Evolutionary conservation across 495 filamentous ascomycete species (phyloP), one percentile per base, ranked within the genome.

Genomic region (Aspergillus sclerotiicarbonarius): DNA sequence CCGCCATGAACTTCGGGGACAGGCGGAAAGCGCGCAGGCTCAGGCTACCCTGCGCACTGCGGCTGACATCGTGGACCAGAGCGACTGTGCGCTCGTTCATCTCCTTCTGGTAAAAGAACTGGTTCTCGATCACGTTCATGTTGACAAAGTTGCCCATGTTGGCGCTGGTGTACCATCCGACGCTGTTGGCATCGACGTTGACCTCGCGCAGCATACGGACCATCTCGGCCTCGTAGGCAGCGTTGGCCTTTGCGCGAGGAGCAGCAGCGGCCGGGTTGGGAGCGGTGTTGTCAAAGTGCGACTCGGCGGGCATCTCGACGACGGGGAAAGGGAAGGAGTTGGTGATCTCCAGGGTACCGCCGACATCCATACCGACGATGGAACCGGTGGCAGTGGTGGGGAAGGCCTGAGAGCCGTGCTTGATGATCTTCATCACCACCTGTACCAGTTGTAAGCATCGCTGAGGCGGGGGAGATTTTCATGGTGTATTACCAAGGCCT

Each of bases 121-220:
- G 94, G 75, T 98, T 98, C 81, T 98, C 94, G 78, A 98, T 90
- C 68, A 96, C 91, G 79, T 89, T 91, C 64, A 87, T 73, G 78
- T 90, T 96, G 77, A 98, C 83, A 58, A 98, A 98, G 81, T 97
- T 97, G 69, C 94, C 95, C 86, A 98, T 94, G 76, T 91, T 96
- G 57, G 93, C 91, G 75, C 92, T 97, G 54, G 91, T 96, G 76
- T 98, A 98, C 93, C 93, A 98, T 57, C 94, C 94, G 54, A 95
- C 91, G 64, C 91, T 96, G 79, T 98, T 96, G 60, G 94, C 94
- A 72, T 98, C 94, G 54, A 98, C 90, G 70, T 98, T 98, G 64
- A 98, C 95, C 74, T 97, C 95, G 68, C 92, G 85, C 37, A 98
- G 80, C 73, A 91, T 92, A 62, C 90, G 88, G 71, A 98, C 92